Base-by-base conservation (phyloP, 208 protist genomes). In the Trypanosoma brucei region DNA sequence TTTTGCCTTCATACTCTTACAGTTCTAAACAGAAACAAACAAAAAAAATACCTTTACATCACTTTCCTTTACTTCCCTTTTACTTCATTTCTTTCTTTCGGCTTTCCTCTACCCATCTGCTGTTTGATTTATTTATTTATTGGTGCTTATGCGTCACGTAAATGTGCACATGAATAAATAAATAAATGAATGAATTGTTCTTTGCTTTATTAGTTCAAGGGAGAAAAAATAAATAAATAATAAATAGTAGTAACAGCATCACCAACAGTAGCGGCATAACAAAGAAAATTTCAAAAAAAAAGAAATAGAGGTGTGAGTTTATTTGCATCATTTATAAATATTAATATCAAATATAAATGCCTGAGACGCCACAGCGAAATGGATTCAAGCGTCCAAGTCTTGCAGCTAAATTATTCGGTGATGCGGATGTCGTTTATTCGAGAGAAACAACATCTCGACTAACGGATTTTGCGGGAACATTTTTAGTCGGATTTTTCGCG, bases 381-480 rank as follows among this genome's bases (percentile, higher is more conserved):
- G 42, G 42, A 46, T 46, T 46, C 11, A 11, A 46, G 42, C 11
- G 42, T 11, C 42, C 8, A 11, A 33, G 9, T 54, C 50, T 54
- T n/a, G 30, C 50, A 6, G 64, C 65, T 34, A 86, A 80, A 46
- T 83, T 65, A 33, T 63, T 89, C 40, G 80, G 82, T 40, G 72
- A 86, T 48, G 78, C 77, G 30, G 61, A 85, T 6, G 79, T 88
- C n/a, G 8, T 88, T 11, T 93, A 86, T 71, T 81, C 72, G 3
- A 80, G 76, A 69, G 48, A 53, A 35, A 81, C 70, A 8, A 88
- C 86, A 8, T 72, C 80, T 22, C 51, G 49, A 33, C 76, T 91
- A n/a, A 91, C 81, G 3, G 84, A 93, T 59, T 65, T 86, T 53
- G 78, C 79, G 0, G 87, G 87, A 1, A 81, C 78, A 0, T 86